A percentile compares a stretch with the other conserved stretches of the same genome.
Conservation (phyloP, 202 grass and related monocot species). For the Hordeum pubiflorum region DNA sequence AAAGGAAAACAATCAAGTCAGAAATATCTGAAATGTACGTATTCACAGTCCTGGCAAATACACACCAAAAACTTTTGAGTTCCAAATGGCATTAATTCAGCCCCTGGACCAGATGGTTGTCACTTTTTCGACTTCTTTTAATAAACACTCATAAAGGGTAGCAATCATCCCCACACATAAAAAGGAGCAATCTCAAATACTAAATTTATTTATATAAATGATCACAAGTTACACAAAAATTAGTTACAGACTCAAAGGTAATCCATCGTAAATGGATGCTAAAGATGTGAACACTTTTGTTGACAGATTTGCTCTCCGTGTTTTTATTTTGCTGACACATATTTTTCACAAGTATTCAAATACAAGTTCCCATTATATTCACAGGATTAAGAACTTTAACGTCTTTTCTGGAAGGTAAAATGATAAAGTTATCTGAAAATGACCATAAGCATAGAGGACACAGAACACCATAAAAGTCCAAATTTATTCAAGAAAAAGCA, state of each 20-base stretch:
- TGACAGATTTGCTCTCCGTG: background rate
- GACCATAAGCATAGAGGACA: background rate
- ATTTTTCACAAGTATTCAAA: background rate
- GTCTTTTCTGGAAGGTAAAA: background rate
- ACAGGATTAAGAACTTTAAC: background rate
- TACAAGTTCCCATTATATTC: background rate
- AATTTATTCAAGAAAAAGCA: background rate
- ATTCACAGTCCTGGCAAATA: constrained; percentile 3
- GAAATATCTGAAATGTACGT: background rate
- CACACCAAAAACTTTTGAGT: background rate
- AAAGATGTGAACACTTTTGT: background rate
- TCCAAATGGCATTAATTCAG: constrained; percentile 3
- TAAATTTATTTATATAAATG: constrained; percentile 8
- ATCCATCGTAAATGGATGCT: background rate
- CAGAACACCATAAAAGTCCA: background rate
- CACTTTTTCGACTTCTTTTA: background rate
- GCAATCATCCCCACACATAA: background rate
- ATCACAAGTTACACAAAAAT: background rate
- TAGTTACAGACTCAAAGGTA: background rate
- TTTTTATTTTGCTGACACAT: background rate
- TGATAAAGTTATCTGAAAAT: background rate
- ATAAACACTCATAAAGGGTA: background rate
- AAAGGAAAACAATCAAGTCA: constrained; percentile 27
- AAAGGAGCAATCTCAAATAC: background rate
- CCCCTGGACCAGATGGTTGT: background rate